A percentile compares a stretch with the other conserved stretches of the same genome.
Evolutionary conservation across 176 grass and related monocot genomes (phyloP).

Genomic region (Stipa capillata): DNA sequence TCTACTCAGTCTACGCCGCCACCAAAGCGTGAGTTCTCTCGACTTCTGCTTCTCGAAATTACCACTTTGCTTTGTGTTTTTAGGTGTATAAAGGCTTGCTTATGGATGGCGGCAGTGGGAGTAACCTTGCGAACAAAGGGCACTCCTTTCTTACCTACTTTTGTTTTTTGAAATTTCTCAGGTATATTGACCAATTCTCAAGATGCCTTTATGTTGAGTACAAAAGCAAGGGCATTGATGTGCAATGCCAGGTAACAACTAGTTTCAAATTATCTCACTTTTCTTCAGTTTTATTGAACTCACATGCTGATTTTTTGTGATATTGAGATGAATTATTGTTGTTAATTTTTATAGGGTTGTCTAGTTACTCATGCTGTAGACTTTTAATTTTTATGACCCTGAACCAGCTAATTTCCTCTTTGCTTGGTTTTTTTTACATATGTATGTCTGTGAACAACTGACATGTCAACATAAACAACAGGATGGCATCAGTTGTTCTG

Average conservation of each 20-base stretch:
- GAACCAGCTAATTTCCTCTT: not conserved
- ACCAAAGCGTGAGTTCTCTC: slow-evolving; percentile 63
- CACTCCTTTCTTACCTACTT: slow-evolving; percentile 11
- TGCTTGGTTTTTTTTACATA: not conserved
- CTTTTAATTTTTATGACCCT: not conserved
- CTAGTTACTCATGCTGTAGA: not conserved
- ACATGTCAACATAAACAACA: not conserved
- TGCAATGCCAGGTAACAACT: slow-evolving; percentile 75
- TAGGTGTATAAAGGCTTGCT: not conserved
- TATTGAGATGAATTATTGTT: not conserved
- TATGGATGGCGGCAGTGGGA: not conserved
- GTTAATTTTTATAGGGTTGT: not conserved
- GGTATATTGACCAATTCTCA: slow-evolving; percentile 87
- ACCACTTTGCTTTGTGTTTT: not conserved
- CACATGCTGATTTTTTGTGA: not conserved
- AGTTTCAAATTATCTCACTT: not conserved
- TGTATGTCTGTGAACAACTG: not conserved
- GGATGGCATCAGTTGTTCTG: not conserved
- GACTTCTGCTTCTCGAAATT: not conserved
- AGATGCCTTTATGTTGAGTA: slow-evolving; percentile 87
- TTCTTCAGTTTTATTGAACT: not conserved
- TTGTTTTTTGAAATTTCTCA: slow-evolving; percentile 25
- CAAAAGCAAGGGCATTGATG: slow-evolving; percentile 91
- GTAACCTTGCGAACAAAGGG: not conserved
- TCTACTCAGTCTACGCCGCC: slow-evolving; percentile 88